These are phyloP conservation scores for Skeletonema potamos DNA, from an alignment of 108 stramenopile species.

Conservation along the genomic window DNA sequence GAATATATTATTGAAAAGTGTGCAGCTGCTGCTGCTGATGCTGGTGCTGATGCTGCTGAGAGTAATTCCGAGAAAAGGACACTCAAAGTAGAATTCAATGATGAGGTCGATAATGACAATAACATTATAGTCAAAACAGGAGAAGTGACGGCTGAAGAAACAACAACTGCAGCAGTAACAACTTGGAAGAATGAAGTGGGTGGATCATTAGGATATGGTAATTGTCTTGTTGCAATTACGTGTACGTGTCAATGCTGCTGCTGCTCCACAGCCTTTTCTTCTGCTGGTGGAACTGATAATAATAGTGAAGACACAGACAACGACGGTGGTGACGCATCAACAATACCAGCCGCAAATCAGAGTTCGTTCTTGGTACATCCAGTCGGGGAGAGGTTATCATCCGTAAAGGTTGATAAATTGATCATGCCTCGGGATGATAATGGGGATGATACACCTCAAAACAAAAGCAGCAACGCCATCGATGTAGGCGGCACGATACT, in stretches of 20 bases:
- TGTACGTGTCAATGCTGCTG: slow-evolving; percentile 62
- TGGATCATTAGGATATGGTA: slow-evolving; percentile 53
- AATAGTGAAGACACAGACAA: background rate
- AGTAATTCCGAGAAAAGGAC: no score
- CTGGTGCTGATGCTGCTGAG: no score
- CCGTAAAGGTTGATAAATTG: slow-evolving; percentile 52
- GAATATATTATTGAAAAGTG: background rate
- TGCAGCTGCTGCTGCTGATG: no score
- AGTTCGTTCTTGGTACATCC: slow-evolving; percentile 62
- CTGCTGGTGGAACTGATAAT: background rate
- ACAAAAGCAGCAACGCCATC: slow-evolving; percentile 24
- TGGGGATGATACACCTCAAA: slow-evolving; percentile 4
- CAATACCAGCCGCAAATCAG: background rate
- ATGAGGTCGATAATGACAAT: background rate
- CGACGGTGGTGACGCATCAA: no score
- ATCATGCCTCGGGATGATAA: slow-evolving; percentile 27
- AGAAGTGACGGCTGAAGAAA: background rate
- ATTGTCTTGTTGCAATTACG: slow-evolving; percentile 54
- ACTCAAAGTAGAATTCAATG: background rate
- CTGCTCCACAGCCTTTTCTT: background rate
- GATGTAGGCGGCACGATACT: slow-evolving; percentile 63
- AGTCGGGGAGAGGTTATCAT: slow-evolving; percentile 51
- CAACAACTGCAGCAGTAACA: no score
- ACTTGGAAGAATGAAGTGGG: slow-evolving; percentile 14
- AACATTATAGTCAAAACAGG: background rate